Conservation (phyloP, 164 flowering plant genomes). For the Buxus sempervirens region DNA sequence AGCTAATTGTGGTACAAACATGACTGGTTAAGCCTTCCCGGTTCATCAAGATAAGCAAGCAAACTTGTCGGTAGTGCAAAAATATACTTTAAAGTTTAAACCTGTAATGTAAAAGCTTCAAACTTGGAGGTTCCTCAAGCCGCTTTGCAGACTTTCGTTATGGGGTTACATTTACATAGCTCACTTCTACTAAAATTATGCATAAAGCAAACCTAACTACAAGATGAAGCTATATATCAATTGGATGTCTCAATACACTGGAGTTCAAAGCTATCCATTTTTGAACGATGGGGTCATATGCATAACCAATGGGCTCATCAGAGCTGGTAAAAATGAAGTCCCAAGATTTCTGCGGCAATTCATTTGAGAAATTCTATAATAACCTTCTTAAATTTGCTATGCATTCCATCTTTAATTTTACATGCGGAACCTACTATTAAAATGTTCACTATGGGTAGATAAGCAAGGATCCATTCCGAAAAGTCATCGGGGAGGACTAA, state of each 20-base stretch:
- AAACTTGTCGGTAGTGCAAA: too few relatives aligned
- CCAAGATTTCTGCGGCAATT: slow-evolving; percentile 69
- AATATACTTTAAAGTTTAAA: too few relatives aligned
- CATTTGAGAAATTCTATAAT: slow-evolving; percentile 52
- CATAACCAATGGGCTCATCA: slow-evolving; percentile 75
- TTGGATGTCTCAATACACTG: slow-evolving; percentile 60
- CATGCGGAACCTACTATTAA: slow-evolving; percentile 85
- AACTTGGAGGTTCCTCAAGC: slow-evolving; percentile 59
- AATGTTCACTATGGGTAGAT: slow-evolving; percentile 77
- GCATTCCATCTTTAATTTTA: slow-evolving; percentile 81
- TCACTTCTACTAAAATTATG: slow-evolving; percentile 59
- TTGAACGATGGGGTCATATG: slow-evolving; percentile 75
- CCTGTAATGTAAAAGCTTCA: slow-evolving; percentile 70
- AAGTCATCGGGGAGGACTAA: slow-evolving; percentile 73
- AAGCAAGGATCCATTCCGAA: slow-evolving; percentile 69
- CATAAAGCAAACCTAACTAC: slow-evolving; percentile 85
- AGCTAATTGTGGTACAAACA: too few relatives aligned
- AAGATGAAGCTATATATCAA: slow-evolving; percentile 72
- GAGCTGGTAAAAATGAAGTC: too few relatives aligned
- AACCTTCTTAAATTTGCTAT: slow-evolving; percentile 69
- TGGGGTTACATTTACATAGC: slow-evolving; percentile 74
- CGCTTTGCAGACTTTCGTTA: slow-evolving; percentile 50
- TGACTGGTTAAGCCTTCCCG: too few relatives aligned
- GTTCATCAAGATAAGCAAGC: too few relatives aligned
- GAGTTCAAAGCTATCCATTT: slow-evolving; percentile 83